Evolutionary conservation across 345 rosid species (phyloP), one percentile per base, ranked within the genome.

Genomic region (Camelina hispida): DNA sequence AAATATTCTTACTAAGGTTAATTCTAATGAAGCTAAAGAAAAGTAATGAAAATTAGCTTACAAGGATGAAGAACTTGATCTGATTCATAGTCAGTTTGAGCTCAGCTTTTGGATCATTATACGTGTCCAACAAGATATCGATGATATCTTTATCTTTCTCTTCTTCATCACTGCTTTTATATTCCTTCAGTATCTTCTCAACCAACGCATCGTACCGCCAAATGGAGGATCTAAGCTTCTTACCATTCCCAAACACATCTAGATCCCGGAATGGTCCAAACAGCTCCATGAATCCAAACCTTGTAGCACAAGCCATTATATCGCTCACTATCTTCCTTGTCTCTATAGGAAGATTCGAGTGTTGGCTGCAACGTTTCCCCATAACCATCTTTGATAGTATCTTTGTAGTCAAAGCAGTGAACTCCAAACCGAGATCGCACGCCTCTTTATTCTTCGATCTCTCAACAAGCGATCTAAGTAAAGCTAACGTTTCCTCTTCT

Each of bases 51-150:
- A 40, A 15, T 1, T 1, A 18, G 5, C 89, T 87, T 64, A 89
- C 97, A 3, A 87, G 83, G 75, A 89, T 77, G 83, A 87, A 86
- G 64, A 78, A 82, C 62, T 91, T 89, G 79, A 89, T 85, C 63
- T 89, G 88, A 54, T 82, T 74, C 81, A 82, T 85, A 9, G 91
- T 84, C 57, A 89, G n/a, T 62, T 77, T 83, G 62, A 82, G 70
- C 56, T 86, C 93, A 4, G 89, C 82, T 70, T 69, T 60, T 0
- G 83, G 43, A 30, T 89, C 89, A 53, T 72, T 79, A 18, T 76
- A 85, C 7, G 86, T 81, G 81, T 86, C 90, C 79, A 91, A 46
- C 82, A 91, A 80, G 51, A 86, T 87, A 46, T 83, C 87, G 55
- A 88, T 79, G 4, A 86, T 68, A 62, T 91, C 97, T 42, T 80